These are phyloP conservation scores for Paxillus ammoniavirescens DNA, from an alignment of 768 basidiomycete genomes.

Conservation along the genomic window DNA sequence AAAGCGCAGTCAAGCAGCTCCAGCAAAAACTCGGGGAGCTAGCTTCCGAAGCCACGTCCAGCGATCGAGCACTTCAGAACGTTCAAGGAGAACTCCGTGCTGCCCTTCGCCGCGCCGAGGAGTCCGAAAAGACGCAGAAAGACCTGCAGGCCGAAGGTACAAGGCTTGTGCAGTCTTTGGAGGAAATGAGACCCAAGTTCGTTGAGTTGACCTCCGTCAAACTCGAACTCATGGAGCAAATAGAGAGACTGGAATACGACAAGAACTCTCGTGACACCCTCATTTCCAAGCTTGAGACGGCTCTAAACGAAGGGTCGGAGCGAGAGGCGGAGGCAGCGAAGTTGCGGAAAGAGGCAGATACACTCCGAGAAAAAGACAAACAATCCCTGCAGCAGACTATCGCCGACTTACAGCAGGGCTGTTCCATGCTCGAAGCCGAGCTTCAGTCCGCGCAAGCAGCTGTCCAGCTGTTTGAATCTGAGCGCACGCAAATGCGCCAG, in stretches of 20 bases:
- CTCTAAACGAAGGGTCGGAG: conserved; percentile 53
- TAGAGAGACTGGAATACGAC: conserved; percentile 52
- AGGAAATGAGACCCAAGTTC: conserved; percentile 85
- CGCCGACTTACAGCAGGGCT: conserved; percentile 61
- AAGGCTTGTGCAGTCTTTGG: conserved; percentile 74
- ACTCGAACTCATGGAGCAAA: conserved; percentile 64
- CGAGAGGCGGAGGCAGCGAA: conserved; percentile 47
- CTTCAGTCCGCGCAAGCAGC: conserved; percentile 53
- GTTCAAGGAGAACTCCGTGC: conserved; percentile 64
- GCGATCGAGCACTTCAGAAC: conserved; percentile 56
- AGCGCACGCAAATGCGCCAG: conserved; percentile 60
- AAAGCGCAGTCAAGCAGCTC: conserved; percentile 48
- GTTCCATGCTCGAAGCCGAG: conserved; percentile 59
- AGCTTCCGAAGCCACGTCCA: conserved; percentile 49
- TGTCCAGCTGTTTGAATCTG: conserved; percentile 59
- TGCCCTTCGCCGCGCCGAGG: conserved; percentile 67
- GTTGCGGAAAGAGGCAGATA: conserved; percentile 43
- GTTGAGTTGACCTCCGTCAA: conserved; percentile 75
- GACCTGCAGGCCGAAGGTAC: conserved; percentile 77
- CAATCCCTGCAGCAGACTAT: conserved; percentile 46
- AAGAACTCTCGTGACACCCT: conserved; percentile 53
- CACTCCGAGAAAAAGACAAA: conserved; percentile 53
- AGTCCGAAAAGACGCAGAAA: conserved; percentile 69
- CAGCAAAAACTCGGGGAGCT: conserved; percentile 60
- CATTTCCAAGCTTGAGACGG: conserved; percentile 61